Evolutionary conservation across 2,329 filamentous ascomycete species (phyloP), one percentile per base, ranked within the genome.

Genomic region (Arthrobotrys megalospora): DNA sequence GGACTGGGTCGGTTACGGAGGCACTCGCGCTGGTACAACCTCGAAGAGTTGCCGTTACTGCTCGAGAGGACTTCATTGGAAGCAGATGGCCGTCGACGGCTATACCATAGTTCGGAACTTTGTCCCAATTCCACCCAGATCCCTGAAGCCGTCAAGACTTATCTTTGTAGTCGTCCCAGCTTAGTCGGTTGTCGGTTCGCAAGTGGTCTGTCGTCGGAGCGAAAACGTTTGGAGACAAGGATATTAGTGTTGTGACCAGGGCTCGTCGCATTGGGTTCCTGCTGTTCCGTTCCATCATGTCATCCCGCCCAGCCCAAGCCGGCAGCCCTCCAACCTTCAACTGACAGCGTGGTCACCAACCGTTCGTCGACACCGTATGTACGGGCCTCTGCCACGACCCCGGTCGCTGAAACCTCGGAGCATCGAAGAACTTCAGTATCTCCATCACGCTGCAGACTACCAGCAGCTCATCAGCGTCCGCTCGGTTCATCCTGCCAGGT

Each of bases 331-430:
- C 24, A 43, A 10, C 19, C 19, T 4, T n/a, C 50, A 73, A 62
- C 63, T 60, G 70, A 58, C 73, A 77, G 73, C 73, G 73, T 77
- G 73, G 65, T 77, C 73, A 55, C 71, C 55, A 60, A 69, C 65
- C 21, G 45, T n/a, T 28, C 41, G 48, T 53, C 53, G 21, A 38
- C 32, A 21, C n/a, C 38, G 43, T 41, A 50, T 28, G 24, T 28
- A 28, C 24, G 24, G 24, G 24, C 50, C 6, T 32, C 16, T 53
- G 24, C 6, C 68, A 16, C 34, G 14, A 48, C 36, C 24, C 24
- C 32, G 45, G 34, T 16, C 21, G 19, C 5, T 28, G 50, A 28
- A 52, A 10, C 21, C 48, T 12, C 16, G 14, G 48, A 32, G 7
- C 41, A 16, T 50, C 28, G 45, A n/a, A 63, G 3, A 19, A 34